A percentile compares a stretch with the other conserved stretches of the same genome.
phyloP scores from a whole-genome alignment of 1,284 basidiomycete species.

The Xerocomus alliaceus region DNA sequence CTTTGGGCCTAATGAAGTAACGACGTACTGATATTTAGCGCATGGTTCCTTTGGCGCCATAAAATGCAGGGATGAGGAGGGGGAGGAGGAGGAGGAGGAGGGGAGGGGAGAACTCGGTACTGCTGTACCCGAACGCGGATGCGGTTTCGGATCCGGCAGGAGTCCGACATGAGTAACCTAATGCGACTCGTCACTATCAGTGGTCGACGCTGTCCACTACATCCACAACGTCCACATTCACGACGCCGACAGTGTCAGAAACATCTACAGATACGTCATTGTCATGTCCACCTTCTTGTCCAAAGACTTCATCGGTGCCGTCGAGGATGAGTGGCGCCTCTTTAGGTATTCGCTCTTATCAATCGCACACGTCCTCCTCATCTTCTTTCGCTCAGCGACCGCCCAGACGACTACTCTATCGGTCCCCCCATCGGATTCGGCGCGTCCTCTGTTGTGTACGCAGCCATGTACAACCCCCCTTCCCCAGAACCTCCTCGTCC shows the following conservation, averaged over 20 bases:
- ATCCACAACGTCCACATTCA: slow-evolving; percentile 5
- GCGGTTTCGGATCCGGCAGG: slow-evolving; percentile 25
- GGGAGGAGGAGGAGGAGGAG: slow-evolving; percentile 4
- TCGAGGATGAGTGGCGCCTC: slow-evolving; percentile 85
- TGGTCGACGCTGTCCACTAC: not conserved
- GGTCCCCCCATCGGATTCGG: slow-evolving; percentile 83
- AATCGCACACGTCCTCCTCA: slow-evolving; percentile 5
- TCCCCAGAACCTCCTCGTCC: slow-evolving; percentile 41
- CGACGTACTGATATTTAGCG: slow-evolving; percentile 76
- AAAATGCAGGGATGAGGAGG: slow-evolving; percentile 35
- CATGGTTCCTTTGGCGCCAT: slow-evolving; percentile 73
- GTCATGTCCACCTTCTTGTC: slow-evolving; percentile 16
- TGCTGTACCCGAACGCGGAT: slow-evolving; percentile 23
- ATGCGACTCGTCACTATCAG: not conserved
- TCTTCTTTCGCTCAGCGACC: slow-evolving; percentile 56
- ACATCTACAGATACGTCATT: not conserved
- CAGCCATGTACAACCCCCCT: slow-evolving; percentile 67
- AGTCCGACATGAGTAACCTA: slow-evolving; percentile 7
- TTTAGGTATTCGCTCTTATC: slow-evolving; percentile 62
- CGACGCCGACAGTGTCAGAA: not conserved
- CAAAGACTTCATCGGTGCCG: slow-evolving; percentile 68
- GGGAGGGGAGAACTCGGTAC: not conserved
- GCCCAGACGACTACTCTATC: slow-evolving; percentile 72
- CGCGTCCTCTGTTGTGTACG: slow-evolving; percentile 85
- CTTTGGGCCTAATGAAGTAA: slow-evolving; percentile 69